Evolutionary conservation across 352 stramenopile genomes (phyloP).

Genomic region (Phytophthora constricta): DNA sequence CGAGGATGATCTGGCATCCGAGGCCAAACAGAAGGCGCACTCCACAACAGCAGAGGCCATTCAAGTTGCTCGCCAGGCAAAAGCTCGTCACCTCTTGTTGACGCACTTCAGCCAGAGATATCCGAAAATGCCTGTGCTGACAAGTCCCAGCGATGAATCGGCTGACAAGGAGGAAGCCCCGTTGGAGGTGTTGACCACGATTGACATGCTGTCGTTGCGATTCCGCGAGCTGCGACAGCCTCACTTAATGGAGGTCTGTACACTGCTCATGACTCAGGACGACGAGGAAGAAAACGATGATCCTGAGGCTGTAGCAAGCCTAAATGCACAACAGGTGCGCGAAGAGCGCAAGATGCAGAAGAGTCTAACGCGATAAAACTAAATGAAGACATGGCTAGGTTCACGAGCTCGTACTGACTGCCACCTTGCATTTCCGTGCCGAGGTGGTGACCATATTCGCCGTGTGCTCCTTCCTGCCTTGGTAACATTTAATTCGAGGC

Average conservation of each 20-base stretch:
- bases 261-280: conserved; percentile 59
- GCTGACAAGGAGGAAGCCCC: conserved; percentile 18
- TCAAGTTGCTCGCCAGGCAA: conserved; percentile 63
- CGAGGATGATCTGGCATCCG: conserved; percentile 92
- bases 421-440: too few species aligned
- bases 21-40: conserved; percentile 95
- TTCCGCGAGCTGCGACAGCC: conserved; percentile 72
- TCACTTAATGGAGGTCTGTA: conserved; percentile 67
- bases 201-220: conserved; percentile 79
- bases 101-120: conserved; percentile 97
- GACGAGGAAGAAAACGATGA: conserved; percentile 41
- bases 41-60: conserved; percentile 95
- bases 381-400: not conserved
- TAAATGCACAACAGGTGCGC: conserved; percentile 24
- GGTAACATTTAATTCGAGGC: too few species aligned
- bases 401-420: too few species aligned
- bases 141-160: conserved; percentile 18
- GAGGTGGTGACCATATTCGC: too few species aligned
- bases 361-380: conserved; percentile 20
- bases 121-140: conserved; percentile 72
- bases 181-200: conserved; percentile 65
- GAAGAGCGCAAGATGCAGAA: conserved; percentile 33
- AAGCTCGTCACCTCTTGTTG: conserved; percentile 91
- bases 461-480: too few species aligned
- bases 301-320: conserved; percentile 17